Evolutionary conservation across 768 basidiomycete species (phyloP).

Genomic region (Tricholoma matsutake): DNA sequence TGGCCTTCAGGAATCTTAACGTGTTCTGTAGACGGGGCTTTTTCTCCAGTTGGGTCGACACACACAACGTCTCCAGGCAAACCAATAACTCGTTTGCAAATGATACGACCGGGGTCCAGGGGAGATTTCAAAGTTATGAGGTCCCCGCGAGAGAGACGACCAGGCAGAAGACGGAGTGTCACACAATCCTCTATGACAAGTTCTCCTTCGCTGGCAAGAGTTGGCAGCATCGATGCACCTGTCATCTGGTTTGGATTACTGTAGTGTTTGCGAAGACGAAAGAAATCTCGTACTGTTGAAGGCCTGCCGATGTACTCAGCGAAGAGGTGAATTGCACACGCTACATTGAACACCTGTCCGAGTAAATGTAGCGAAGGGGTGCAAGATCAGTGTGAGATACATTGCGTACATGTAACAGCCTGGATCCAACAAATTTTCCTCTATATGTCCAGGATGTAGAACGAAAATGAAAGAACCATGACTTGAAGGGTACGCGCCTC

Average conservation of each 20-base stretch:
- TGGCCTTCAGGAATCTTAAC: constrained; percentile 81
- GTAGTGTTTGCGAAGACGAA: constrained; percentile 3
- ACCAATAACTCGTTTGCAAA: constrained; percentile 90
- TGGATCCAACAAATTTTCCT: constrained; percentile 15
- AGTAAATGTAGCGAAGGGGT: neutral
- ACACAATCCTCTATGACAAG: constrained; percentile 60
- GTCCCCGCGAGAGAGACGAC: constrained; percentile 66
- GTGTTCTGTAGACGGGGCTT: constrained; percentile 66
- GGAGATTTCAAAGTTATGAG: constrained; percentile 74
- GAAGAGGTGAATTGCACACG: constrained; percentile 61
- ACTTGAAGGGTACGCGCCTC: neutral
- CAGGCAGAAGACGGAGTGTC: constrained; percentile 48
- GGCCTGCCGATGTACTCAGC: constrained; percentile 56
- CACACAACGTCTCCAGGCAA: constrained; percentile 87
- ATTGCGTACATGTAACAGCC: constrained; percentile 17
- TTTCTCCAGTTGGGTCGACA: constrained; percentile 76
- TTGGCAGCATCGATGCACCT: constrained; percentile 83
- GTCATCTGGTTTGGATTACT: constrained; percentile 42
- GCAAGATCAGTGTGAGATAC: neutral
- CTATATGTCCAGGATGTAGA: constrained; percentile 14
- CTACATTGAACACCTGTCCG: constrained; percentile 49
- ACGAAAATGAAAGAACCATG: constrained; percentile 8
- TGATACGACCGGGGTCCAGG: constrained; percentile 54
- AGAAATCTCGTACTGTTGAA: constrained; percentile 40
- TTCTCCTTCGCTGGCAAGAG: constrained; percentile 58